Evolutionary conservation across 2,329 filamentous ascomycete species (phyloP), one percentile per base, ranked within the genome.

Genomic region (Chaetomiaceae sp.): DNA sequence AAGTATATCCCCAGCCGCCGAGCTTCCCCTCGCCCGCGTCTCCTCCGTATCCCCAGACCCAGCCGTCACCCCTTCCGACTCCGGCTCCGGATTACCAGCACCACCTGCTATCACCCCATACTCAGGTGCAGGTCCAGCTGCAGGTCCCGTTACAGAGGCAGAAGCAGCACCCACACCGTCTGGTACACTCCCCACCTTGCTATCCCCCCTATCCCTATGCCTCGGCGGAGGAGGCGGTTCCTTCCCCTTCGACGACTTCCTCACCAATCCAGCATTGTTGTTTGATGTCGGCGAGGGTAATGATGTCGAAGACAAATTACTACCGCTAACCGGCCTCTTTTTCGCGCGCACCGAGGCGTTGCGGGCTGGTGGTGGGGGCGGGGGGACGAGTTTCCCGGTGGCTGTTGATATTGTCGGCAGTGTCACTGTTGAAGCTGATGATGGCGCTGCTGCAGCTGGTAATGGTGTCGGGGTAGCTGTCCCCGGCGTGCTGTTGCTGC

Each of bases 1-100:
- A 60, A 92, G 69, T 55, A 91, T 89, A 64, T 88, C 81, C 38
- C 69, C 68, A 1, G 73, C 70, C 48, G 71, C 69, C 9, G 71
- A 56, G 36, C 36, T 20, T 22, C 42, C 29, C 27, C 27, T 31
- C 5, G 25, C 9, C 27, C 27, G 9, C 25, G n/a, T n/a, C n/a
- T n/a, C n/a, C 29, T 43, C 39, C 12, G 14, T 3, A 3, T 25
- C 40, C 5, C 12, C 40, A 2, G 66, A 40, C 37, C 9, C 37
- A 25, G 17, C 1, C n/a, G 7, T 12, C 19, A 17, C 31, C 22
- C 11, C 27, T 12, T 12, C 14, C 15, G 5, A 0, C 25, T 27
- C 31, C 27, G 8, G 8, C 8, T 31, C 5, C 14, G 27, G 9
- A 31, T 6, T 3, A 31, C n/a, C n/a, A 36, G 25, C n/a, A 29